phyloP scores from a whole-genome alignment of 805 yeast species.

The Yarrowia sp. region DNA sequence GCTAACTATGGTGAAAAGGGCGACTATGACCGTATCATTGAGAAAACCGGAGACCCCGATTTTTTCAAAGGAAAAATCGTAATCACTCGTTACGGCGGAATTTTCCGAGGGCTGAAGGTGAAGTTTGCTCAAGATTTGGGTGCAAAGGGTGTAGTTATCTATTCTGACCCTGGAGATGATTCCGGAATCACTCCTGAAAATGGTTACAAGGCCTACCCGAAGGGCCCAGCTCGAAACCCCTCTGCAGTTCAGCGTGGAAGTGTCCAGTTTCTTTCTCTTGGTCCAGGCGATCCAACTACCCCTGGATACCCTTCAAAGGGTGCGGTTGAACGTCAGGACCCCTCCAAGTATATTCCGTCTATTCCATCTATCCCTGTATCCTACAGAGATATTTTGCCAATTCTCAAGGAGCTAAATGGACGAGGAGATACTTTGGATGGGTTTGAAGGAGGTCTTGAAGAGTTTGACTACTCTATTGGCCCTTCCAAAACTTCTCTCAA shows the following conservation, averaged over 20 bases:
- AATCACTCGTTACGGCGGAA: constrained; percentile 61
- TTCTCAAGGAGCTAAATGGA: constrained; percentile 57
- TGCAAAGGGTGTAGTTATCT: constrained; percentile 63
- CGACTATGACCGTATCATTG: constrained; percentile 53
- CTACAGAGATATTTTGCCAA: constrained; percentile 60
- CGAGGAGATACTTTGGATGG: constrained; percentile 51
- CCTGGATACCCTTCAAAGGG: constrained; percentile 64
- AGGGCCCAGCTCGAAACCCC: constrained; percentile 77
- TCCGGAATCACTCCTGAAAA: constrained; percentile 48
- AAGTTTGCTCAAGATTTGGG: constrained; percentile 73
- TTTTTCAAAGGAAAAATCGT: constrained; percentile 56
- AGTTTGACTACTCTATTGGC: constrained; percentile 53
- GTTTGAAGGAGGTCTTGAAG: constrained; percentile 49
- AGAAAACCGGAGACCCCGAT: constrained; percentile 45
- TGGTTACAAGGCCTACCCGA: constrained; percentile 65
- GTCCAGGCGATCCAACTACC: constrained; percentile 79
- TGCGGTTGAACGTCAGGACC: constrained; percentile 50
- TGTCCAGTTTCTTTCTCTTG: constrained; percentile 56
- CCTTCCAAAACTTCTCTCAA: constrained; percentile 50
- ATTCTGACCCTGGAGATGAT: constrained; percentile 67
- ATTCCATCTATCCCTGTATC: constrained; percentile 74
- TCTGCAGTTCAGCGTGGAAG: constrained; percentile 75
- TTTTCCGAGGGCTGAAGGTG: constrained; percentile 72
- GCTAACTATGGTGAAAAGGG: constrained; percentile 66
- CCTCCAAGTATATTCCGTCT: constrained; percentile 51